Base-by-base conservation (phyloP, 148 eudicot genomes). In the Beta vulgaris region DNA sequence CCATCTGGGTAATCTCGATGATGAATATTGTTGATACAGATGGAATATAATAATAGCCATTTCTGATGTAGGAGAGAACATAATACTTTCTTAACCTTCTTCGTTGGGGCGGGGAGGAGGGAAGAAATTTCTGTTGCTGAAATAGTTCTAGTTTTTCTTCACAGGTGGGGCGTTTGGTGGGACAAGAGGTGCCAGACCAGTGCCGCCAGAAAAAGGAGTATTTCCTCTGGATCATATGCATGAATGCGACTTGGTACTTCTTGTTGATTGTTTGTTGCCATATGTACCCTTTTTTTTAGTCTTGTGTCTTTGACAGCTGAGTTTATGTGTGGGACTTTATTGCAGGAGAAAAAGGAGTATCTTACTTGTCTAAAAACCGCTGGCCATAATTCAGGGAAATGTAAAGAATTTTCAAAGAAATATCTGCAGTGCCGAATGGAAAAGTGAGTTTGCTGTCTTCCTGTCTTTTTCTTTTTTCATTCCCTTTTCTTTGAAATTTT, bases 191-290 rank as follows among this genome's bases (percentile, higher is more conserved):
- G 87, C 81, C 28, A 86, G 96, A 54, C 98, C 96, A 49, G 91
- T 94, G 31, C 98, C 98, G 68, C 97, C 97, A n/a, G 98, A 94
- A 77, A 94, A 94, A 76, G 98, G 98, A 73, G 93, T 94, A 31
- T 94, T 94, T 73, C 98, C 98, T 60, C 80, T 94, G 80, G 98
- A 94, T 81, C 97, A 91, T 84, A 81, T 85, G 91, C 98, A 91
- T 83, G 85, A 90, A 71, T 94, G 98, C 71, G 98, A 91, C 74
- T 77, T 84, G 96, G 98, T 93, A 91, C 2, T 55, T 32, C n/a
- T 9, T 19, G 6, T 60, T 32, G n/a, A 60, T 32, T n/a, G 14
- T 39, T 69, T 43, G 23, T 1, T 65, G 19, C 19, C 1, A 1
- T 23, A 2, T n/a, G n/a, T n/a, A n/a, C n/a, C 25, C 3, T 39